Base-by-base conservation (phyloP, 2,329 filamentous ascomycete genomes). In the Cryphonectria radicalis region DNA sequence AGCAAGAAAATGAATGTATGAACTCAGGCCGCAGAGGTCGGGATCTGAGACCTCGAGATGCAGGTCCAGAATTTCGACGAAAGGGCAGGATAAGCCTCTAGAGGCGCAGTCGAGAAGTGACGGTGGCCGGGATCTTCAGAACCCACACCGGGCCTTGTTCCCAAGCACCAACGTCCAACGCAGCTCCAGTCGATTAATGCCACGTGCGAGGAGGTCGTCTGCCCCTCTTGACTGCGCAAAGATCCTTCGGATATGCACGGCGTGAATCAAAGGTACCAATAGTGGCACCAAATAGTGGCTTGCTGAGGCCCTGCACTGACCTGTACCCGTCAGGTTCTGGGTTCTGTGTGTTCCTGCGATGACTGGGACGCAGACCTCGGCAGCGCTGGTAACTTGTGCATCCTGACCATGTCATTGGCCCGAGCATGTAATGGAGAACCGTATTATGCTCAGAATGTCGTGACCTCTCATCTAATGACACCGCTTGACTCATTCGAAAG, bases 401-500 rank as follows among this genome's bases (percentile, higher is more conserved):
- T 46, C 19, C 40, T 10, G 57, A 69, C 70, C 64, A 70, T 50
- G 74, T 78, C 78, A 77, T 76, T 76, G 75, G 75, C 77, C 69
- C 28, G 3, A 60, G 57, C 25, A 60, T 22, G 57, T 19, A 60
- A 60, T 4, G 57, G 19, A 60, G 57, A 14, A 17, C 5, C 32
- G 32, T 32, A 6, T n/a, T 22, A 62, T 35, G 19, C 32, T 8
- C 10, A 40, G 8, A 19, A 11, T 19, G 5, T 63, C 35, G 46
- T 25, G 55, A 60, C 42, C 63, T 64, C 70, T 84, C 78, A 89
- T 77, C 85, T 83, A 71, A 85, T 79, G 63, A 84, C 78, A 59
- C 80, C 76, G 35, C 80, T 77, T 53, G 83, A 80, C 73, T 88
- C 86, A 73, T 85, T 84, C 70, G 88, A 86, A 53, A 95, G 81